Percentiles rank a stretch among this genome's conserved stretches.
Evolutionary conservation across 257 asterid genomes (phyloP).

Genomic region (Jacaranda copaia): DNA sequence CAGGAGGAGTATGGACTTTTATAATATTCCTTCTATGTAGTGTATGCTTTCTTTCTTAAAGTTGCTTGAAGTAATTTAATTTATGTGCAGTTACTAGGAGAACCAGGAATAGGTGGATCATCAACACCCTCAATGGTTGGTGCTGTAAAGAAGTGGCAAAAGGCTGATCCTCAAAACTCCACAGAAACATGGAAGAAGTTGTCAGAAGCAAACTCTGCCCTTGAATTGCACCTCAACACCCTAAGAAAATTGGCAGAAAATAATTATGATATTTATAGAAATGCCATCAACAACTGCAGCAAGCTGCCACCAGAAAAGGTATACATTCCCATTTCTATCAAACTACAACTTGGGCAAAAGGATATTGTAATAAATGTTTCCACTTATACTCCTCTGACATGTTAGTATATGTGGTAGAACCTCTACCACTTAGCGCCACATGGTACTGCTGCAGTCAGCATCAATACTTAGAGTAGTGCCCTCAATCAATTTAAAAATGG

Average conservation of each 20-base stretch:
- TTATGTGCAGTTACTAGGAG: slow-evolving; percentile 86
- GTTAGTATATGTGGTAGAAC: neutral
- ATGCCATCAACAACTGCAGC: slow-evolving; percentile 69
- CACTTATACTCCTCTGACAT: slow-evolving; percentile 1
- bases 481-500: neutral
- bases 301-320: slow-evolving; percentile 75
- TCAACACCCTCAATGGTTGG: slow-evolving; percentile 99
- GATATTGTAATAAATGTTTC: neutral
- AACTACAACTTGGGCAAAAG: slow-evolving; percentile 17
- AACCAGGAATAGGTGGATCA: slow-evolving; percentile 98
- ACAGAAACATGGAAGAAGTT: slow-evolving; percentile 82
- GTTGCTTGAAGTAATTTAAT: slow-evolving; percentile 35
- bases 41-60: slow-evolving; percentile 30
- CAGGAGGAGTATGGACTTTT: neutral
- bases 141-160: slow-evolving; percentile 98
- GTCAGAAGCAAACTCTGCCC: slow-evolving; percentile 78
- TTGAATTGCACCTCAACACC: slow-evolving; percentile 74
- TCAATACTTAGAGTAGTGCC: slow-evolving; percentile 2
- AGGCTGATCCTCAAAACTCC: slow-evolving; percentile 80
- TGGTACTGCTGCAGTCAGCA: neutral
- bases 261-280: slow-evolving; percentile 56
- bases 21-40: slow-evolving; percentile 17
- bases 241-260: slow-evolving; percentile 70
- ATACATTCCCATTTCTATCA: slow-evolving; percentile 21
- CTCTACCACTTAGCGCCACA: neutral